These are phyloP conservation scores for Rhizopus arrhizus DNA, from an alignment of 371 early-diverging fungal genomes.

Conservation along the genomic window DNA sequence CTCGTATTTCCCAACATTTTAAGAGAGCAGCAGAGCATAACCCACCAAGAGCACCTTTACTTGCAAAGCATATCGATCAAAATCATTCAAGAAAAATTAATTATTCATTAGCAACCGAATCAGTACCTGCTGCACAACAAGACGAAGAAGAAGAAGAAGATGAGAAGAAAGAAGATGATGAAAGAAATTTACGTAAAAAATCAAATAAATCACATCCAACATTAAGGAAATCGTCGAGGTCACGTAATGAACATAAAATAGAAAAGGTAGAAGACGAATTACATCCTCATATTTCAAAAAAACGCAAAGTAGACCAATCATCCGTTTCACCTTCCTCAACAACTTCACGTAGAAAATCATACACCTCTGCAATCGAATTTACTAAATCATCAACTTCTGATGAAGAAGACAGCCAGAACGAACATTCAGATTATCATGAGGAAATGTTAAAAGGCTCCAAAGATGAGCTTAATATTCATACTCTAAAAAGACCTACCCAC, in stretches of 20 bases:
- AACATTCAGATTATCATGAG: conserved; percentile 59
- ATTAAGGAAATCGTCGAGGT: conserved; percentile 2
- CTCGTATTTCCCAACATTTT: conserved; percentile 85
- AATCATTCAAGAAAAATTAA: conserved; percentile 78
- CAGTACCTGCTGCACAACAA: conserved; percentile 10
- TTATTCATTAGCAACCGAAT: conserved; percentile 68
- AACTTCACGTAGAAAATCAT: no score
- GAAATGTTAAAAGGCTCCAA: conserved; percentile 58
- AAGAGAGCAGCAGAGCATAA: conserved; percentile 75
- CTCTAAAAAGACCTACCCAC: conserved; percentile 10
- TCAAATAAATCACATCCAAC: neutral
- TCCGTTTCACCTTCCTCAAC: no score
- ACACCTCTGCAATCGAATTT: no score
- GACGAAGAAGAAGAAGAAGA: neutral
- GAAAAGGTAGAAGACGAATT: no score
- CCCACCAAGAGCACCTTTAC: conserved; percentile 74
- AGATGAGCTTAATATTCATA: conserved; percentile 11
- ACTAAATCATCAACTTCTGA: no score
- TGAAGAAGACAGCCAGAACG: conserved; percentile 22
- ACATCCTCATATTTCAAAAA: no score
- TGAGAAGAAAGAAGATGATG: neutral
- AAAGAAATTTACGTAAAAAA: neutral
- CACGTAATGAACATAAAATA: neutral
- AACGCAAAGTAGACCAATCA: no score
- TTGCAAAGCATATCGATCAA: conserved; percentile 76